Evolutionary conservation across 2,329 filamentous ascomycete genomes (phyloP).

Genomic region (Talaromyces amestolkiae): DNA sequence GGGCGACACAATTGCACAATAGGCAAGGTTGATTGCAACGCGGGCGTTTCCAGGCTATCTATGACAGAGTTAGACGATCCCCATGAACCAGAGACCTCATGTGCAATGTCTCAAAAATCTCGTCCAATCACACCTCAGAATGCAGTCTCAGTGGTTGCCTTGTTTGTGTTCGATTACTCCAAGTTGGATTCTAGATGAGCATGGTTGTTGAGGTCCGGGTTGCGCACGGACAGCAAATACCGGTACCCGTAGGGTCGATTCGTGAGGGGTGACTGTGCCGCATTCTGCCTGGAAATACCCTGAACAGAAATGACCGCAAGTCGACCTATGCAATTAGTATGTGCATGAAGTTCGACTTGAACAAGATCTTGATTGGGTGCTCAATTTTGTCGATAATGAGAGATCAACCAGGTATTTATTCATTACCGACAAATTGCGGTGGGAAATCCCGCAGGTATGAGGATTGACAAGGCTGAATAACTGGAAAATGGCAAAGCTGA

Average conservation of each 20-base stretch:
- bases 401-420: conserved; percentile 6
- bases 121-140: background rate
- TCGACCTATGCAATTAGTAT: background rate
- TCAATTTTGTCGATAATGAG: background rate
- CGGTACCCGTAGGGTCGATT: background rate
- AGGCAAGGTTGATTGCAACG: background rate
- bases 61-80: background rate
- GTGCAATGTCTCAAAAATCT: background rate
- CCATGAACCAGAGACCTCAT: background rate
- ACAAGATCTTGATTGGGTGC: conserved; percentile 2
- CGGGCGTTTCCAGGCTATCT: background rate
- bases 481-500: conserved; percentile 2
- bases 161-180: background rate
- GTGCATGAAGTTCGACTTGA: background rate
- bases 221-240: conserved; percentile 3
- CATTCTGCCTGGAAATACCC: background rate
- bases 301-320: conserved; percentile 1
- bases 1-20: background rate
- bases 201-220: background rate
- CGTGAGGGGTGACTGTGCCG: conserved; percentile 4
- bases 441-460: conserved; percentile 2
- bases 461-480: conserved; percentile 5
- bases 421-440: background rate
- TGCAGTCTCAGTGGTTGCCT: conserved; percentile 5
- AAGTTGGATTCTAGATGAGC: conserved; percentile 2